Percentiles rank a stretch among this genome's conserved stretches.
These are phyloP conservation scores for Aspergillus chevalieri DNA, from an alignment of 2,329 filamentous ascomycete genomes.

Conservation along the genomic window DNA sequence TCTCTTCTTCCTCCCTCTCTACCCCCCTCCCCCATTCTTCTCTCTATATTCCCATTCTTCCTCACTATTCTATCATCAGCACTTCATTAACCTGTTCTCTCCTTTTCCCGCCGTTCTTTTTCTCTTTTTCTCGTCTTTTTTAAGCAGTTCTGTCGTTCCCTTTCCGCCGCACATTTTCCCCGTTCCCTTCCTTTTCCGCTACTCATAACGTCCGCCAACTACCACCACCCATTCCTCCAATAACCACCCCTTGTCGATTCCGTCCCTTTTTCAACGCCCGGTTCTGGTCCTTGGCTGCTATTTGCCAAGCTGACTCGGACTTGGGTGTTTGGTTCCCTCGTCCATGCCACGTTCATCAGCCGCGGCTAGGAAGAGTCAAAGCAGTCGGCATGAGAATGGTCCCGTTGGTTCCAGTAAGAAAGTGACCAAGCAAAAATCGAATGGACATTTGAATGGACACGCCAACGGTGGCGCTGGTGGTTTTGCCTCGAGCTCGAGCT, in stretches of 20 bases:
- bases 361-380: conserved; percentile 54
- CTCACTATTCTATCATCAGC: not conserved
- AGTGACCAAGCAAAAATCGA: conserved; percentile 53
- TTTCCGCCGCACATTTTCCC: conserved; percentile 6
- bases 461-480: conserved; percentile 32
- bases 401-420: conserved; percentile 72
- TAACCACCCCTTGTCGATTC: conserved; percentile 13
- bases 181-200: conserved; percentile 4
- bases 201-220: no score
- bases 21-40: conserved; percentile 6
- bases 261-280: conserved; percentile 25
- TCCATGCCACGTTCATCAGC: conserved; percentile 46
- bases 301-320: conserved; percentile 45
- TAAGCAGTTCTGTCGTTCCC: conserved; percentile 11
- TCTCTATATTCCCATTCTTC: conserved; percentile 5
- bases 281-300: conserved; percentile 43
- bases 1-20: conserved; percentile 10
- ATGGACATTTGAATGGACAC: conserved; percentile 49
- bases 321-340: conserved; percentile 37
- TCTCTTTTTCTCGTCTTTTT: conserved; percentile 10
- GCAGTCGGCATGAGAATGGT: conserved; percentile 79
- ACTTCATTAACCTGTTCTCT: conserved; percentile 4
- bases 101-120: conserved; percentile 7
- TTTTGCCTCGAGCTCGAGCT: conserved; percentile 31
- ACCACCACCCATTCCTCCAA: conserved; percentile 2